Conservation (phyloP, 2,329 filamentous ascomycete species). For the Hymenoscyphus scutula region DNA sequence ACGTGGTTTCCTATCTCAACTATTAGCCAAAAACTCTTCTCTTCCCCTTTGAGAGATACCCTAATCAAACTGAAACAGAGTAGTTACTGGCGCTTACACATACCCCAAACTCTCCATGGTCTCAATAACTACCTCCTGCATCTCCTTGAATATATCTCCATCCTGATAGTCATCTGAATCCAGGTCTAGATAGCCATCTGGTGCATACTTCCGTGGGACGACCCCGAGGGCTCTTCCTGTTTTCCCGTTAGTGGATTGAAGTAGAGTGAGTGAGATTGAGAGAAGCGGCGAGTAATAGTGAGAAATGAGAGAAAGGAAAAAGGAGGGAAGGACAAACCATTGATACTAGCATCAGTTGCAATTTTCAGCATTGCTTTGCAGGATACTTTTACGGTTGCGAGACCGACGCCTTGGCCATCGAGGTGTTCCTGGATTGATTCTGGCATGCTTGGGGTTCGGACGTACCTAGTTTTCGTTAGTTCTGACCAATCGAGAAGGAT, state of each 20-base stretch:
- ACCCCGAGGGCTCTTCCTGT: constrained; percentile 2
- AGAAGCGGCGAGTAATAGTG: no score
- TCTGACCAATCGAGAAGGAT: neutral
- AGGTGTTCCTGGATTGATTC: constrained; percentile 6
- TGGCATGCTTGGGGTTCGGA: constrained; percentile 7
- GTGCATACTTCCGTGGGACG: constrained; percentile 3
- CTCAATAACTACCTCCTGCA: constrained; percentile 5
- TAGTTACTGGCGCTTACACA: neutral
- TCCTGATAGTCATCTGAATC: constrained; percentile 9
- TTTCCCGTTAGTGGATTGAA: neutral
- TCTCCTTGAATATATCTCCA: constrained; percentile 1
- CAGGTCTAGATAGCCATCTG: constrained; percentile 7
- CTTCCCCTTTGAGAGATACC: no score
- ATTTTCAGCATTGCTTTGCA: constrained; percentile 6
- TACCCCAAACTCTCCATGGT: neutral
- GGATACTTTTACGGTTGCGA: neutral
- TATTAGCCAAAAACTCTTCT: no score
- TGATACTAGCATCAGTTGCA: constrained; percentile 5
- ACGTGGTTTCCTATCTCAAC: no score
- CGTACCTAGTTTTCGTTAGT: neutral
- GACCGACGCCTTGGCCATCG: neutral
- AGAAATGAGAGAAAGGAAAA: neutral
- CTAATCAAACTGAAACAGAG: no score
- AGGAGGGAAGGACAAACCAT: neutral
- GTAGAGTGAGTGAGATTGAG: neutral